Evolutionary conservation across 2,329 filamentous ascomycete genomes (phyloP), one percentile per base, ranked within the genome.

Genomic region (Fusarium udum): DNA sequence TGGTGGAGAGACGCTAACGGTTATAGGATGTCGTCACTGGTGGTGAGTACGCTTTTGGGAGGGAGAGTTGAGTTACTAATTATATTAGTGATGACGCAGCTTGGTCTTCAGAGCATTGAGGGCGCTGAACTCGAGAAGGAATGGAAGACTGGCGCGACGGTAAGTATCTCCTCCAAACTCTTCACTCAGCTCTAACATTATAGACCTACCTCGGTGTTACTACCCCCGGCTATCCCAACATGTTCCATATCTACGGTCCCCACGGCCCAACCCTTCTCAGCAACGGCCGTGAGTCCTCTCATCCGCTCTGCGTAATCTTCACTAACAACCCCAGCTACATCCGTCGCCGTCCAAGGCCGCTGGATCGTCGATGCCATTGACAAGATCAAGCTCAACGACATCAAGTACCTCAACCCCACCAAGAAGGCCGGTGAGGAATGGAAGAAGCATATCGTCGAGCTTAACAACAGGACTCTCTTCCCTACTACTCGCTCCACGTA

Each of bases 261-360:
- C 89, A 91, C n/a, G 87, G 82, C 0, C 89, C 89, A 0, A 90
- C 88, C 0, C 83, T 87, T 0, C 80, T 90, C 10, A 79, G 83
- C 75, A 91, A 91, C 72, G 89, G 88, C 0, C 89, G 61, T 64
- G 31, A 60, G 61, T 34, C 7, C 3, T 2, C 16, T 20, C 39
- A 0, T 3, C 22, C 20, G 2, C 3, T 13, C 12, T 42, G 2
- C 22, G 1, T 42, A 12, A 7, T 4, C 31, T 8, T 26, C n/a
- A 10, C 61, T 63, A 10, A 63, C 53, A 13, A 6, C 0, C 0
- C 18, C 6, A 64, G 61, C 90, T 0, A 84, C 85, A 1, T 84
- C 82, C 3, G 84, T 87, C 13, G 87, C 90, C 69, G 75, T 88
- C 3, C 89, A 91, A 73, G 89, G 87, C 5, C 81, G 87, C 1